These are phyloP conservation scores for Neurospora sp. DNA, from an alignment of 495 filamentous ascomycete genomes.

Conservation along the genomic window DNA sequence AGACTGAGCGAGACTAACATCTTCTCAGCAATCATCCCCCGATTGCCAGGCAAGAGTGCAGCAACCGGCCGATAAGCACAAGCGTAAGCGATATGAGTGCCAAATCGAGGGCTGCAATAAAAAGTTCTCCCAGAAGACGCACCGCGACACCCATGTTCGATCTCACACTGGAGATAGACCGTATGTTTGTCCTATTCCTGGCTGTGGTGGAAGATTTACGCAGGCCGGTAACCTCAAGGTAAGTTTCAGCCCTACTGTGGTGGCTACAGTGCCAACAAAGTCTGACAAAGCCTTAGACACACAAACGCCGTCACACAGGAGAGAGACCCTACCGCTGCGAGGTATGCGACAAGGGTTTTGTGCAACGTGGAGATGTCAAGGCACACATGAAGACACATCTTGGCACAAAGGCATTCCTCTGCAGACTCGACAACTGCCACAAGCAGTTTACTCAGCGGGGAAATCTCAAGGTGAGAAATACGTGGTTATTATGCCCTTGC, in stretches of 20 bases:
- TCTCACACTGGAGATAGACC: slow-evolving; percentile 88
- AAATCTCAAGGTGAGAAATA: slow-evolving; percentile 63
- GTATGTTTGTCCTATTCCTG: slow-evolving; percentile 64
- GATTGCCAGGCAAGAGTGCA: not conserved
- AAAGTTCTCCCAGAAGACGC: slow-evolving; percentile 84
- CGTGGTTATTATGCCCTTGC: too few species aligned
- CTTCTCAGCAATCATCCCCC: not conserved
- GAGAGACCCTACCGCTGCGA: slow-evolving; percentile 80
- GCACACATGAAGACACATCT: slow-evolving; percentile 79
- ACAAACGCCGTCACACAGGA: slow-evolving; percentile 41
- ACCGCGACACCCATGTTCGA: slow-evolving; percentile 82
- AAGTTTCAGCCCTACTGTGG: not conserved
- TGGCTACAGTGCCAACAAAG: not conserved
- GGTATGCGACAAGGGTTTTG: slow-evolving; percentile 76
- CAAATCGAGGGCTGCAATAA: slow-evolving; percentile 66
- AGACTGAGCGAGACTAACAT: not conserved
- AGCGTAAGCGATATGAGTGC: slow-evolving; percentile 65
- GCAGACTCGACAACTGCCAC: slow-evolving; percentile 67
- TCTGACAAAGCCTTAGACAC: slow-evolving; percentile 14
- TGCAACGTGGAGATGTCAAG: slow-evolving; percentile 78
- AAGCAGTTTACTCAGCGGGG: slow-evolving; percentile 85
- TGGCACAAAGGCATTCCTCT: slow-evolving; percentile 67
- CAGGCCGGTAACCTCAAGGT: slow-evolving; percentile 89
- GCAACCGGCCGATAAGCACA: slow-evolving; percentile 3
- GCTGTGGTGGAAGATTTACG: slow-evolving; percentile 77